A percentile compares a stretch with the other conserved stretches of the same genome.
Evolutionary conservation across 2,329 filamentous ascomycete species (phyloP).

Genomic region (Fusarium staphyleae): DNA sequence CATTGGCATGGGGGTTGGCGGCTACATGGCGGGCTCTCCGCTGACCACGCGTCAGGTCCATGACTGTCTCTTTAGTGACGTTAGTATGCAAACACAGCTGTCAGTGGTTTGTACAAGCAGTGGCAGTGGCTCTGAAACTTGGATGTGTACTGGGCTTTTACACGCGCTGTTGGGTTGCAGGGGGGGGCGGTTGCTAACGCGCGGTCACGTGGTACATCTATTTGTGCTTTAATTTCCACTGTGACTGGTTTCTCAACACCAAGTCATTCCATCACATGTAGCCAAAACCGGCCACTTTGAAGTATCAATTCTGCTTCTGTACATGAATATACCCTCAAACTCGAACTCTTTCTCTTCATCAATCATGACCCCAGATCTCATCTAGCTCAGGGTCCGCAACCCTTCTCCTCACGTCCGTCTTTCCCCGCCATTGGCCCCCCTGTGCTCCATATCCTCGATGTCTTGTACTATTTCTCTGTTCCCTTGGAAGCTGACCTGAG

Average conservation of each 20-base stretch:
- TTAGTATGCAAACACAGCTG: background rate
- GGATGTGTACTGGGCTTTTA: conserved; percentile 7
- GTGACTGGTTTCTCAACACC: no score
- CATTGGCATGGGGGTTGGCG: conserved; percentile 18
- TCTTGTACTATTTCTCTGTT: background rate
- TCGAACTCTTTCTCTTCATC: background rate
- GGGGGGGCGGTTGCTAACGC: conserved; percentile 17
- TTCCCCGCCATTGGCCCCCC: conserved; percentile 10
- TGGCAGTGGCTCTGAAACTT: conserved; percentile 1
- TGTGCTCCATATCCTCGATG: background rate
- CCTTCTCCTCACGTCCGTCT: background rate
- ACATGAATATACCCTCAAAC: no score
- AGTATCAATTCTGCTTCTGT: background rate
- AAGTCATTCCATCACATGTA: background rate
- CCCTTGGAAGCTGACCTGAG: conserved; percentile 9
- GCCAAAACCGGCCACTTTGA: background rate
- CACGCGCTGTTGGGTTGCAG: conserved; percentile 20
- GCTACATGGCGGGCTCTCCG: conserved; percentile 34
- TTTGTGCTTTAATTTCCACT: background rate
- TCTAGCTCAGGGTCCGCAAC: conserved; percentile 10
- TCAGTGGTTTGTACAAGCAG: no score
- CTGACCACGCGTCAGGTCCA: conserved; percentile 33
- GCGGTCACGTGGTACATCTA: conserved; percentile 22
- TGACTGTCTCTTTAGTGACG: background rate
- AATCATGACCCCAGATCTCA: background rate